Evolutionary conservation across 495 filamentous ascomycete genomes (phyloP).

Genomic region (Copromyces sp.): DNA sequence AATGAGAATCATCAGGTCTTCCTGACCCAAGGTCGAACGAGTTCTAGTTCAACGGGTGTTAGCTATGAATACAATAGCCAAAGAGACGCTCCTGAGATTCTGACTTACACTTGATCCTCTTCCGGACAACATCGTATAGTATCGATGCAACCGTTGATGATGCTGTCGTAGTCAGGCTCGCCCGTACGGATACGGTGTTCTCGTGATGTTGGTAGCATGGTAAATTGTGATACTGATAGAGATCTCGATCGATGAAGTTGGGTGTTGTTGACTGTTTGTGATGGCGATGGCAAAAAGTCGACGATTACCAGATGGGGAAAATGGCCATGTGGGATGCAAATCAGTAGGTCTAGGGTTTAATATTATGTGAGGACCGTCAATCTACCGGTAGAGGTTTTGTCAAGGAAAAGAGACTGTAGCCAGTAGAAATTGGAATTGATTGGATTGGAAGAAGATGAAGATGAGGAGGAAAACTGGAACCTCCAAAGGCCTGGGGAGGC

Average conservation of each 20-base stretch:
- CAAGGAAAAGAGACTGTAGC: no score
- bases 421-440: no score
- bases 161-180: neutral
- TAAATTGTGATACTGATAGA: neutral
- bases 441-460: no score
- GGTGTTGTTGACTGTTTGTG: neutral
- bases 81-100: neutral
- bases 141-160: neutral
- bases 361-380: neutral
- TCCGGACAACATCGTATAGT: neutral
- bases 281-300: neutral
- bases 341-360: neutral
- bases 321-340: neutral
- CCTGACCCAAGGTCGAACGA: no score
- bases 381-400: no score
- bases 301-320: neutral
- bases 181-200: neutral
- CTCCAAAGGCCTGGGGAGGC: no score
- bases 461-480: no score
- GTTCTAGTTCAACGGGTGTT: neutral
- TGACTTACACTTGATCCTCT: neutral
- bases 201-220: neutral
- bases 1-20: no score
- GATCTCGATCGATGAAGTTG: neutral
- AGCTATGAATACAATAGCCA: neutral